Evolutionary conservation across 2,329 filamentous ascomycete species (phyloP).

Genomic region (Incumbomyces lentus): DNA sequence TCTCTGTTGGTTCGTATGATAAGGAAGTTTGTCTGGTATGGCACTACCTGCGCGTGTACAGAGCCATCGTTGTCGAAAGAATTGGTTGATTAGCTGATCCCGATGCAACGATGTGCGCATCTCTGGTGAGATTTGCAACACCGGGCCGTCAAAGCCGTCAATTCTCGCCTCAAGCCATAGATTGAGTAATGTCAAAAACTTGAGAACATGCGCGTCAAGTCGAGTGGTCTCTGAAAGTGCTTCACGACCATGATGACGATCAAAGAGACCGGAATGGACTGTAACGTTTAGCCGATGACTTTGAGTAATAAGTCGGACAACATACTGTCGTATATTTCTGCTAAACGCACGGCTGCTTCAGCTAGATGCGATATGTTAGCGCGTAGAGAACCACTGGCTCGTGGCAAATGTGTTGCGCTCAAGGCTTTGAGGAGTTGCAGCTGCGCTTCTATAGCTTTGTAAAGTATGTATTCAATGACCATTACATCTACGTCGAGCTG

Average conservation of each 20-base stretch:
- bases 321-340: conserved; percentile 4
- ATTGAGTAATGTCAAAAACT: conserved; percentile 13
- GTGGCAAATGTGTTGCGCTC: not conserved
- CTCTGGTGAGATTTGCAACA: not conserved
- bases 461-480: conserved; percentile 21
- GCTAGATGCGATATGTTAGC: not conserved
- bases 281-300: not conserved
- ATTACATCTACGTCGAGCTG: conserved; percentile 20
- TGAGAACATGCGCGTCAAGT: conserved; percentile 12
- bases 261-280: conserved; percentile 11
- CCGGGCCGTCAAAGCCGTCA: not conserved
- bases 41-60: not conserved
- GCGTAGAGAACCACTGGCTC: not conserved
- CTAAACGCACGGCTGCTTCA: not conserved
- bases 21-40: not conserved
- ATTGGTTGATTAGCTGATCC: conserved; percentile 2
- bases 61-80: not conserved
- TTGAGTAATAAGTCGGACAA: not conserved
- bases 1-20: not conserved
- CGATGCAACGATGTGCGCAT: not conserved
- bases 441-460: conserved; percentile 14
- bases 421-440: conserved; percentile 4
- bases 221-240: not conserved
- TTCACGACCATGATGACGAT: conserved; percentile 9
- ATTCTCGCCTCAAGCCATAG: not conserved